Evolutionary conservation across 805 yeast genomes (phyloP).

Genomic region (Zygoascus bituminiphila): DNA sequence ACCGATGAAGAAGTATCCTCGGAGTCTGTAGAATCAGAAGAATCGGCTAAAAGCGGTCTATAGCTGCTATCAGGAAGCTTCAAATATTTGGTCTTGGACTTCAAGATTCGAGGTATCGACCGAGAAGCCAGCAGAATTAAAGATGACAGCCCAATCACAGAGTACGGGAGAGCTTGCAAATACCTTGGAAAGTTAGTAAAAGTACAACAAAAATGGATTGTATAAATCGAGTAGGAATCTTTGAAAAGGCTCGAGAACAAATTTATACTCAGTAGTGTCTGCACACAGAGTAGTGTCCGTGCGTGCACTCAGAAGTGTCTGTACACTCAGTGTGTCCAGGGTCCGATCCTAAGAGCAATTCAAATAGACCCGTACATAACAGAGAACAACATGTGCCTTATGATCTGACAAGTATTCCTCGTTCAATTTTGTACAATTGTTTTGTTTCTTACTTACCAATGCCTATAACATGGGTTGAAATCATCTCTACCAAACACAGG

Average conservation of each 20-base stretch:
- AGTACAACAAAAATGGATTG: background rate
- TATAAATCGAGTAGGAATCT: constrained; percentile 28
- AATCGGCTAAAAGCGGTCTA: constrained; percentile 15
- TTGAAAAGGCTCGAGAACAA: too few relatives aligned
- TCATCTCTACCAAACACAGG: constrained; percentile 54
- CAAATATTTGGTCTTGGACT: constrained; percentile 2
- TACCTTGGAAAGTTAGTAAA: constrained; percentile 7
- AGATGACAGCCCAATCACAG: constrained; percentile 25
- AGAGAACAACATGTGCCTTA: background rate
- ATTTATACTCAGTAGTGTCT: too few relatives aligned
- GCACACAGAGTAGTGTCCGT: too few relatives aligned
- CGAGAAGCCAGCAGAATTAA: constrained; percentile 9
- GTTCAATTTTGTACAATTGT: constrained; percentile 28
- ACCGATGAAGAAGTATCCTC: constrained; percentile 1
- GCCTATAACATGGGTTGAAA: constrained; percentile 44
- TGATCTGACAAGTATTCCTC: background rate
- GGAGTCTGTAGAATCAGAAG: background rate
- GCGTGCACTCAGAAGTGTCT: too few relatives aligned
- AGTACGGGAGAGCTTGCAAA: constrained; percentile 18
- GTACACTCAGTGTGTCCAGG: too few relatives aligned
- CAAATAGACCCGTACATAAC: background rate
- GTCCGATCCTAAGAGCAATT: background rate
- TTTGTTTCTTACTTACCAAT: constrained; percentile 33
- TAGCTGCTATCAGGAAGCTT: constrained; percentile 11
- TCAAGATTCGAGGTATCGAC: constrained; percentile 6